Conservation (phyloP, 1,284 basidiomycete species). For the Malassezia dermatis region DNA sequence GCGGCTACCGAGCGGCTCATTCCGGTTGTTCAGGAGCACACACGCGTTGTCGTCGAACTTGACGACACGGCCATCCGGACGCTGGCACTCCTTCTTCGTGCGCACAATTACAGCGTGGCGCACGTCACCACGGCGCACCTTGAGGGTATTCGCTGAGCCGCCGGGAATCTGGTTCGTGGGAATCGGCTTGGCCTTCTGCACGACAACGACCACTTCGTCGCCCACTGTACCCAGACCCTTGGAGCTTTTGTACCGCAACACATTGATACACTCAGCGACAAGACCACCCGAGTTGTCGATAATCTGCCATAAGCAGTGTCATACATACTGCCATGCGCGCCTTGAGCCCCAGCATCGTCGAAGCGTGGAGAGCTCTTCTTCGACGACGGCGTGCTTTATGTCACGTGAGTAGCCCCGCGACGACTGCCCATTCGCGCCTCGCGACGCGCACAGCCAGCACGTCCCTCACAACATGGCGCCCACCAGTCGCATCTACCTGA, state of each 20-base stretch:
- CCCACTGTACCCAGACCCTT: slow-evolving; percentile 65
- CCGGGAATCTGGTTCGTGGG: slow-evolving; percentile 21
- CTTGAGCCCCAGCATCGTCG: slow-evolving; percentile 45
- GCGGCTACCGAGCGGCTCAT: slow-evolving; percentile 88
- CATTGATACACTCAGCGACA: slow-evolving; percentile 90
- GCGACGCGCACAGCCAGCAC: neutral
- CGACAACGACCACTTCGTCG: slow-evolving; percentile 93
- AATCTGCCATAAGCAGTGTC: slow-evolving; percentile 53
- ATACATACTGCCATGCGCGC: slow-evolving; percentile 40
- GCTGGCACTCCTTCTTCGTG: slow-evolving; percentile 66
- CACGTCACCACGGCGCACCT: slow-evolving; percentile 79
- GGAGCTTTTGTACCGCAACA: slow-evolving; percentile 83
- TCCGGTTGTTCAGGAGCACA: slow-evolving; percentile 88
- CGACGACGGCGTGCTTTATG: neutral
- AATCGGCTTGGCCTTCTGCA: slow-evolving; percentile 81
- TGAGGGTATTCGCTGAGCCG: slow-evolving; percentile 44
- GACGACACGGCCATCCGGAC: slow-evolving; percentile 76
- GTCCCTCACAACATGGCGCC: slow-evolving; percentile 16
- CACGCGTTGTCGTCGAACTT: slow-evolving; percentile 97
- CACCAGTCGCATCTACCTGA: slow-evolving; percentile 28
- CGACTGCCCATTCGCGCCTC: neutral
- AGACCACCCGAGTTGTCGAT: slow-evolving; percentile 98
- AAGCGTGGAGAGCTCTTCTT: neutral
- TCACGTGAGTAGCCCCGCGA: neutral
- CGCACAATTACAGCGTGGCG: slow-evolving; percentile 88